Evolutionary conservation across 768 basidiomycete genomes (phyloP).

Genomic region (Astraeus odoratus): DNA sequence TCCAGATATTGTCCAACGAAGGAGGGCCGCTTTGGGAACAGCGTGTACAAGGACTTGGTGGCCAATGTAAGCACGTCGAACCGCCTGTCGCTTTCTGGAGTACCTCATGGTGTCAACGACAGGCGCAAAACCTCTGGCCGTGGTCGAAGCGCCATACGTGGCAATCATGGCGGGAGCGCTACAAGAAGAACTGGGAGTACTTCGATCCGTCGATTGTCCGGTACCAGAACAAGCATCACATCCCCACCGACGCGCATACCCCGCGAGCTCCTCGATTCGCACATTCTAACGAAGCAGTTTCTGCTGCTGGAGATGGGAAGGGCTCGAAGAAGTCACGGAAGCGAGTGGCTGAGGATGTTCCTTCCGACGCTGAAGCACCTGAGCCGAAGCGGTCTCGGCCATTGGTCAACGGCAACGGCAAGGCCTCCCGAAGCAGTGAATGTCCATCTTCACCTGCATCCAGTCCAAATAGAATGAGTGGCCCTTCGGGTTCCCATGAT

Average conservation of each 20-base stretch:
- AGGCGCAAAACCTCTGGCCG: slow-evolving; percentile 39
- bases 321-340: neutral
- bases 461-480: no score
- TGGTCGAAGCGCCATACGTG: slow-evolving; percentile 48
- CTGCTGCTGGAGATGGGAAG: no score
- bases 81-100: neutral
- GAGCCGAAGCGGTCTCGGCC: neutral
- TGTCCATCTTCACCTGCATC: neutral
- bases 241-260: neutral
- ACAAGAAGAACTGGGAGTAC: slow-evolving; percentile 34
- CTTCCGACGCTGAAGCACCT: neutral
- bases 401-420: neutral
- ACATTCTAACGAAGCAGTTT: no score
- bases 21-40: slow-evolving; percentile 40
- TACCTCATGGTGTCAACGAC: slow-evolving; percentile 1
- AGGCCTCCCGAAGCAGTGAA: neutral
- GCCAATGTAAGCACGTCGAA: slow-evolving; percentile 37
- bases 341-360: neutral
- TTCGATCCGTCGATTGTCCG: slow-evolving; percentile 39
- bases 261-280: neutral
- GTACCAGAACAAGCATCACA: slow-evolving; percentile 30
- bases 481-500: no score
- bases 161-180: slow-evolving; percentile 63
- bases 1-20: slow-evolving; percentile 38
- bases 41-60: slow-evolving; percentile 35